phyloP scores from a whole-genome alignment of 345 rosid genomes.

The Eucalyptus urophylla region DNA sequence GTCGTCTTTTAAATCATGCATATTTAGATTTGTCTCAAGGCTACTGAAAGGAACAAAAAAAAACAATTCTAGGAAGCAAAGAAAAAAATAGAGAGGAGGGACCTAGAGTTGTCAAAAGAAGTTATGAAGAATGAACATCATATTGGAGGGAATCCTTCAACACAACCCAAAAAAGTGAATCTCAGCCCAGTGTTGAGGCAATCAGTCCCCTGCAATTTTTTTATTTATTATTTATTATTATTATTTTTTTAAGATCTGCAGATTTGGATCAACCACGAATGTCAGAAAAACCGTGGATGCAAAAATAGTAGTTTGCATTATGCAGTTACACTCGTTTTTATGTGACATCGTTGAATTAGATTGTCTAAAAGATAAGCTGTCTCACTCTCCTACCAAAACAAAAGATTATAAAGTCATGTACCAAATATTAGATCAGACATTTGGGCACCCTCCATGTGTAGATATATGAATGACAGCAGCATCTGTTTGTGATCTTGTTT shows the following conservation, averaged over 20 bases:
- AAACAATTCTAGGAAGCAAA: neutral
- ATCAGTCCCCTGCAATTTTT: neutral
- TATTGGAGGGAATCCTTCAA: neutral
- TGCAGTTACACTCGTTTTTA: too few relatives aligned
- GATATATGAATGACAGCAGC: neutral
- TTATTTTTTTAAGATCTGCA: too few relatives aligned
- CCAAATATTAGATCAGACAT: neutral
- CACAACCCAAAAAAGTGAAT: neutral
- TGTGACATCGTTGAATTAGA: too few relatives aligned
- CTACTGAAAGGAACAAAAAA: neutral
- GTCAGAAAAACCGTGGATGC: too few relatives aligned
- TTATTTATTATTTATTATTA: too few relatives aligned
- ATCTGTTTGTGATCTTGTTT: neutral
- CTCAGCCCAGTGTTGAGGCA: neutral
- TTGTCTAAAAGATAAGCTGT: neutral
- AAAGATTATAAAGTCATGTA: neutral
- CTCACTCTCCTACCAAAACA: neutral
- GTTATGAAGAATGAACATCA: neutral
- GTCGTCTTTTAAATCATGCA: neutral
- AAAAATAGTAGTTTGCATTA: too few relatives aligned
- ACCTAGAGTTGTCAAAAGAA: neutral
- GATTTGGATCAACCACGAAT: too few relatives aligned
- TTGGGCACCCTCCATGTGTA: neutral
- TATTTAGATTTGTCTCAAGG: neutral
- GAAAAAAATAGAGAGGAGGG: neutral